Conservation (phyloP, 305 asterid genomes). For the Fraxinus nigra region DNA sequence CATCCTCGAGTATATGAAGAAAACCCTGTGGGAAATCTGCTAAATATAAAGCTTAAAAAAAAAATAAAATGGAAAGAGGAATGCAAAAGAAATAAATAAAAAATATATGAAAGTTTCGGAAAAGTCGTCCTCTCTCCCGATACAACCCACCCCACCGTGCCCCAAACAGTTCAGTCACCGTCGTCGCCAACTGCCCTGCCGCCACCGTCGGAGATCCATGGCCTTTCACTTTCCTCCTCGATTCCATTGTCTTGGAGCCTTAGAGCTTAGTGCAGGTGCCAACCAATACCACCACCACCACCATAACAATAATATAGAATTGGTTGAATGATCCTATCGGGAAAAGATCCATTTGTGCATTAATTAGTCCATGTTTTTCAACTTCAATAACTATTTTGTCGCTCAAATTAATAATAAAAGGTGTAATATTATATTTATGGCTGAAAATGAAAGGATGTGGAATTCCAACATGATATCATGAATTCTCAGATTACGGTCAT, state of each 20-base stretch:
- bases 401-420: neutral
- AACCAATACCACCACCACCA: neutral
- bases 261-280: neutral
- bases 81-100: neutral
- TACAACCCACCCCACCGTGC: neutral
- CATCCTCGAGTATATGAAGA: neutral
- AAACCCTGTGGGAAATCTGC: neutral
- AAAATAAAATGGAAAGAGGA: neutral
- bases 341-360: neutral
- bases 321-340: neutral
- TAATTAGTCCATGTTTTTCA: neutral
- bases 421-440: neutral
- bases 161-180: neutral
- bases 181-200: neutral
- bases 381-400: neutral
- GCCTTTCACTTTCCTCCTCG: neutral
- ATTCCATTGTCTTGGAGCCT: neutral
- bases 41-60: neutral
- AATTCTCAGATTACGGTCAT: neutral
- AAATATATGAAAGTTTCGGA: neutral
- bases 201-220: neutral
- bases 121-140: neutral
- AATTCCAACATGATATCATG: neutral
- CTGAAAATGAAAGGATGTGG: neutral
- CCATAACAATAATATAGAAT: neutral